phyloP scores from a whole-genome alignment of 371 early-diverging fungal species.

The Mortierella sp. region DNA sequence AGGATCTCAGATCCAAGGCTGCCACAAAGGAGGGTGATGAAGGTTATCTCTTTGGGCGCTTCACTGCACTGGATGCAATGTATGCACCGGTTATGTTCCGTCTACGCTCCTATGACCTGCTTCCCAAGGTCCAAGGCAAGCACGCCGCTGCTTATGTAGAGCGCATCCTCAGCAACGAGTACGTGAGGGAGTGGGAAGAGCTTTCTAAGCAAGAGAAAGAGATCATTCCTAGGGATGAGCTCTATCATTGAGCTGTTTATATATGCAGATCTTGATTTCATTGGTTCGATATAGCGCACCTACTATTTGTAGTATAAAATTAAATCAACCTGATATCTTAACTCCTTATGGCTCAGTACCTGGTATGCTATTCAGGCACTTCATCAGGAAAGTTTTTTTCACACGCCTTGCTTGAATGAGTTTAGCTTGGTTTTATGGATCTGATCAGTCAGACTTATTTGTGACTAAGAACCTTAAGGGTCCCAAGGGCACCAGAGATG shows the following conservation, averaged over 20 bases:
- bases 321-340: too few species aligned
- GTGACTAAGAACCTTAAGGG: too few species aligned
- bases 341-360: too few species aligned
- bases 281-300: neutral
- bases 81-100: constrained; percentile 54
- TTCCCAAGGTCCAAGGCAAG: constrained; percentile 27
- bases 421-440: too few species aligned
- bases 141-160: constrained; percentile 41
- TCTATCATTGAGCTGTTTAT: constrained; percentile 1
- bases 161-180: constrained; percentile 22
- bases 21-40: constrained; percentile 35
- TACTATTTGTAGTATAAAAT: too few species aligned
- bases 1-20: constrained; percentile 44
- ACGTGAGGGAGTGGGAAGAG: constrained; percentile 47
- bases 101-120: constrained; percentile 27
- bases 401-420: too few species aligned
- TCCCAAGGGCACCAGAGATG: neutral
- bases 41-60: constrained; percentile 55
- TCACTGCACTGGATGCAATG: constrained; percentile 57
- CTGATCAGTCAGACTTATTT: too few species aligned
- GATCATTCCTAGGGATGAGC: constrained; percentile 35
- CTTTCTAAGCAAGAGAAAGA: constrained; percentile 33
- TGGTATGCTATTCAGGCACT: too few species aligned
- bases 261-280: neutral
- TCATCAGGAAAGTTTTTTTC: too few species aligned